Percentiles rank a stretch among this genome's conserved stretches.
Conservation (phyloP, 2,329 filamentous ascomycete species). For the Alternaria gaisen region DNA sequence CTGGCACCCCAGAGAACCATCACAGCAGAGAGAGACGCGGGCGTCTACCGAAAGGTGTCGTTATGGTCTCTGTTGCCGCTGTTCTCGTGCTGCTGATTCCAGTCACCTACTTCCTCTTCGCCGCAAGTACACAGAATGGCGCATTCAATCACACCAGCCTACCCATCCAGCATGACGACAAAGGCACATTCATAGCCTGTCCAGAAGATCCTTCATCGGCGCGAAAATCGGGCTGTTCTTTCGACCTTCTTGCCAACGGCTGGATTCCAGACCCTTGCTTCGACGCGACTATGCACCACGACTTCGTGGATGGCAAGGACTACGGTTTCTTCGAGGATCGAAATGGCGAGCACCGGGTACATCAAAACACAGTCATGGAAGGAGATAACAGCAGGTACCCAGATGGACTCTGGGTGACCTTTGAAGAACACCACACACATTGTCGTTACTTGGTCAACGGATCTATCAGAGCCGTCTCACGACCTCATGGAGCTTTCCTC, state of each 20-base stretch:
- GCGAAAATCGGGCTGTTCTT: background rate
- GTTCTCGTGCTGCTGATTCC: background rate
- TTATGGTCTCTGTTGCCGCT: background rate
- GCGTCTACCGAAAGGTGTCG: background rate
- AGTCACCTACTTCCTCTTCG: background rate
- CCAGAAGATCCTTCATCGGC: background rate
- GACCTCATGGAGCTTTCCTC: background rate
- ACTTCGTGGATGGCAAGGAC: background rate
- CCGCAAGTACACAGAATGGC: background rate
- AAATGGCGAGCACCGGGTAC: background rate
- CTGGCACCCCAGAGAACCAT: background rate
- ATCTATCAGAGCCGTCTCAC: background rate
- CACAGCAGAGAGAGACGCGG: background rate
- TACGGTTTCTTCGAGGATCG: background rate
- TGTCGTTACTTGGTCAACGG: slow-evolving; percentile 1
- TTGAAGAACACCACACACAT: background rate
- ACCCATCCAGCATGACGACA: background rate
- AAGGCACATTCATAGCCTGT: background rate
- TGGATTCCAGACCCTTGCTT: background rate
- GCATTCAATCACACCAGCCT: background rate
- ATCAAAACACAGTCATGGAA: background rate
- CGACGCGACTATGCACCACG: background rate
- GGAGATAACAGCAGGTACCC: background rate
- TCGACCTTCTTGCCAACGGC: background rate
- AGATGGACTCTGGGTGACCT: slow-evolving; percentile 2